phyloP scores from a whole-genome alignment of 768 basidiomycete species.

The Leucocoprinus leucothites region DNA sequence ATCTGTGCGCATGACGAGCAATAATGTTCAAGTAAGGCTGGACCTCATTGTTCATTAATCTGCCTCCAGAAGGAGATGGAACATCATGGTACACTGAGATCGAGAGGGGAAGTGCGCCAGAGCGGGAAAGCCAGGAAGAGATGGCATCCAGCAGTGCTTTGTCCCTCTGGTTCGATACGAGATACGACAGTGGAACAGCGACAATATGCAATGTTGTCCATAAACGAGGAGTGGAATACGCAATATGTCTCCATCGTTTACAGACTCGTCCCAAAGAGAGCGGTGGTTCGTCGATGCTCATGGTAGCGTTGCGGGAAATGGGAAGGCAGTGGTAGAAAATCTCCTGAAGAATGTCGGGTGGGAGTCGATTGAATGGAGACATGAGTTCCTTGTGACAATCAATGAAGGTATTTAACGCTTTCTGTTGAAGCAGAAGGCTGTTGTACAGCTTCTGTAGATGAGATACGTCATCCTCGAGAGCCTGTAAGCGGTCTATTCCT shows the following conservation, averaged over 20 bases:
- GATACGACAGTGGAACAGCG: conserved; percentile 4
- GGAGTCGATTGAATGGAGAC: conserved; percentile 16
- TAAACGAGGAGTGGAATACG: conserved; percentile 19
- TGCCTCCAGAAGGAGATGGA: background rate
- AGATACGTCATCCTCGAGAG: background rate
- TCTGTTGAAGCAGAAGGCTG: background rate
- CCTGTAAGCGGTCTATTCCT: background rate
- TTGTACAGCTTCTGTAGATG: background rate
- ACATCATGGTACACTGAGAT: background rate
- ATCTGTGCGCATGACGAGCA: background rate
- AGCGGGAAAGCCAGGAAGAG: conserved; percentile 6
- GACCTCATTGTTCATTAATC: background rate
- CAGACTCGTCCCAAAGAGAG: conserved; percentile 20
- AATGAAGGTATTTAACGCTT: background rate
- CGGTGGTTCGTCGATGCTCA: conserved; percentile 15
- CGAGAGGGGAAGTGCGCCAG: conserved; percentile 9
- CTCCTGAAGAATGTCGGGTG: conserved; percentile 18
- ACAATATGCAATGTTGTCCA: conserved; percentile 21
- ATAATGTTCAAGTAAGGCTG: conserved; percentile 4
- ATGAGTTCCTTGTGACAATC: background rate
- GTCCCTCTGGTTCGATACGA: background rate
- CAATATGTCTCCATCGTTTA: conserved; percentile 18
- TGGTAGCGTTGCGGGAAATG: conserved; percentile 12
- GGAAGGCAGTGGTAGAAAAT: conserved; percentile 22
- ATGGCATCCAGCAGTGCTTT: background rate